Evolutionary conservation across 495 filamentous ascomycete species (phyloP), one percentile per base, ranked within the genome.

Genomic region (Penicillium waksmanii): DNA sequence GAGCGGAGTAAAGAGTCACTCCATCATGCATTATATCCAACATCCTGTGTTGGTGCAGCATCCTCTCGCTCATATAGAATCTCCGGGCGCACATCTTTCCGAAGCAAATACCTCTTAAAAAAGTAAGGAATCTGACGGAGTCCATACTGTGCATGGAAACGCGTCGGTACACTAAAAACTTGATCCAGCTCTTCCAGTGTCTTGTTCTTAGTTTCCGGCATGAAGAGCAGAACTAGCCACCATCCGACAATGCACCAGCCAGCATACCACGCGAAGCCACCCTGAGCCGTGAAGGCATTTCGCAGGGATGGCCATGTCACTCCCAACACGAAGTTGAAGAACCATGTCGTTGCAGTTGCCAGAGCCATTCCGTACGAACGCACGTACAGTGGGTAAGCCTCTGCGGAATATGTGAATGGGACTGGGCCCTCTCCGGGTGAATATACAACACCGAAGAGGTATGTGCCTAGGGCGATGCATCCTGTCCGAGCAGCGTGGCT

Each of bases 331-430:
- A 73, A 73, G 53, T 74, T 74, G 58, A 73, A 74, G 73, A 86
- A 83, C 84, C 87, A 89, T 1, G 82, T 87, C 2, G 86, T 91
- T 0, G 88, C 85, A 0, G 88, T 90, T 0, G 86, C 87, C 2
- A 85, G 72, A 0, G 79, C 79, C 87, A 91, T 91, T 7, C 88
- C 88, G 34, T 88, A 79, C 0, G 84, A 80, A 3, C 90, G 85
- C n/a, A 91, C 82, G 61, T 90, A 89, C 1, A 93, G 72, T 2
- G 91, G 91, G 67, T 89, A 91, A 12, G 86, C 90, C 68, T 95
- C 91, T 3, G 91, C 91, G 5, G 85, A 88, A 67, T 96, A 95
- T 1, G 89, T 91, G 66, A 93, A 93, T 0, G 91, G 90, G 0
- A 95, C 91, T 0, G 91, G 89, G 0, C 91, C 89, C 66, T 90